Evolutionary conservation across 2,329 filamentous ascomycete species (phyloP).

Genomic region (Ophiostoma pallidulum): DNA sequence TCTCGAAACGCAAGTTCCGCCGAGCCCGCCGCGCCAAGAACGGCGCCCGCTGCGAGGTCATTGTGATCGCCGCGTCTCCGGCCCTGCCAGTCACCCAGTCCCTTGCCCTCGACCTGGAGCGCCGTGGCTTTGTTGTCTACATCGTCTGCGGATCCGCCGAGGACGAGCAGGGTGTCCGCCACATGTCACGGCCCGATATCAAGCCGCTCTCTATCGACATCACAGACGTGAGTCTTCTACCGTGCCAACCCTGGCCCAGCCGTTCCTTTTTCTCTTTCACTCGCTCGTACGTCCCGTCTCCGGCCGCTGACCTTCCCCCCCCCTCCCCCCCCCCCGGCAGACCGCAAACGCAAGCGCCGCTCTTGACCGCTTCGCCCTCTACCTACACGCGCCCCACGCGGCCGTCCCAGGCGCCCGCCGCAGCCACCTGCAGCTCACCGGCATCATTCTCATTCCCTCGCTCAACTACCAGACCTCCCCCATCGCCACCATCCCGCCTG

Average conservation of each 20-base stretch:
- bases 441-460: conserved; percentile 75
- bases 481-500: conserved; percentile 75
- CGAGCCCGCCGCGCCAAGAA: conserved; percentile 71
- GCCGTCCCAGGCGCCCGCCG: conserved; percentile 67
- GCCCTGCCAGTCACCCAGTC: conserved; percentile 75
- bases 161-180: conserved; percentile 70
- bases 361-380: conserved; percentile 60
- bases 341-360: conserved; percentile 57
- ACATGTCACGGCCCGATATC: conserved; percentile 71
- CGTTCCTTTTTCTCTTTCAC: background rate
- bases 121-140: conserved; percentile 87
- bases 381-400: conserved; percentile 64
- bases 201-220: conserved; percentile 75
- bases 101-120: conserved; percentile 76
- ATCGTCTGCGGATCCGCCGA: conserved; percentile 77
- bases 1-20: conserved; percentile 56
- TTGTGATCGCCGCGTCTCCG: conserved; percentile 80
- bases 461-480: conserved; percentile 72
- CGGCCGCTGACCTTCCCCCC: no score
- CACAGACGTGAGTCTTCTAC: conserved; percentile 51
- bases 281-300: no score
- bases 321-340: conserved; percentile 30
- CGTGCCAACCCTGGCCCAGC: no score
- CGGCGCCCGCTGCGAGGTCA: conserved; percentile 78
- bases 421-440: conserved; percentile 67